Base-by-base conservation (phyloP, 208 protist genomes). In the Crithidia sp. region DNA sequence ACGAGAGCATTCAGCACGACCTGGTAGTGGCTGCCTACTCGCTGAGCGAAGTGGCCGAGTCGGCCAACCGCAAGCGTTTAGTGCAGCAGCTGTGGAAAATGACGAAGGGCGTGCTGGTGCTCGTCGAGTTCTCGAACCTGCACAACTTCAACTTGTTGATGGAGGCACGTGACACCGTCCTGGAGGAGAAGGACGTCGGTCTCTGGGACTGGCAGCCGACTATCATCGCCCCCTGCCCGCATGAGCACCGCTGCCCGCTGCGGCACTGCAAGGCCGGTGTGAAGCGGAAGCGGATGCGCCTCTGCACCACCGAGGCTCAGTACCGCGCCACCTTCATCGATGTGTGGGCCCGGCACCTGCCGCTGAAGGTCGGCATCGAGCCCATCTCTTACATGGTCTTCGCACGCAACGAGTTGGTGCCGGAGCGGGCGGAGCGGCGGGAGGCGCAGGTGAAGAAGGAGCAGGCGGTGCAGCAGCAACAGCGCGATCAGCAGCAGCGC, bases 121-220 rank as follows among this genome's bases (percentile, higher is more conserved):
- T 96, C 39, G 84, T 94, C 0, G 89, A 96, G 76, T 94, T 93
- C 71, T 87, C 89, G 10, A 95, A 94, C 55, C 77, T 95, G 47
- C 85, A 84, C 58, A 94, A 93, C 71, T 96, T 96, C 77, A 93
- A 94, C 67, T 44, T 96, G 8, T 63, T 96, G n/a, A 96, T 96
- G 92, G 89, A 96, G 82, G 89, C 89, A 28, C 87, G 92, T 37
- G 89, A 94, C 68, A 86, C 82, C 17, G 90, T 96, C 56, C 71
- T 96, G 50, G 89, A 95, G 79, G 84, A 94, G 63, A 94, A 94
- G 70, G 89, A 89, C 53, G 83, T 94, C 16, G 92, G 92, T 2
- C 67, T 94, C 50, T 96, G 92, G 89, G 92, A 96, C 76, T 94
- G 89, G 88, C 92, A 96, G 83, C 92, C 92, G 13, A 96, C 92